Evolutionary conservation across 208 protist genomes (phyloP), one percentile per base, ranked within the genome.

Genomic region (Trypanosoma rangeli): DNA sequence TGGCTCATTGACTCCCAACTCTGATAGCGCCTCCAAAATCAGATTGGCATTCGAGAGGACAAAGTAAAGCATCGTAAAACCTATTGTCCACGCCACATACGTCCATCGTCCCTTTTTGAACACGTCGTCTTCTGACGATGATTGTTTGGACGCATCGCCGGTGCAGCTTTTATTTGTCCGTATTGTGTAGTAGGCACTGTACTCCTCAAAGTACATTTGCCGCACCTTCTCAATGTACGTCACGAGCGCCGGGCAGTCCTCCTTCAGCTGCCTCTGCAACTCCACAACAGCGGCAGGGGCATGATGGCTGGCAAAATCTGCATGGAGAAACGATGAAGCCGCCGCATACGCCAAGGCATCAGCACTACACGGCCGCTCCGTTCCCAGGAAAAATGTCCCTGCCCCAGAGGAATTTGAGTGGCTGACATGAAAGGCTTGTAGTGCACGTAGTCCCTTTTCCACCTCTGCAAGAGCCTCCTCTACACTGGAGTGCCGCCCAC

Each of bases 291-390:
- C 55, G 1, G 24, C 20, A 20, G 71, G 65, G 12, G 70, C 79
- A 28, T 73, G 57, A 37, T 62, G 44, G 37, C 39, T 57, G n/a
- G 64, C 76, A 24, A 89, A 77, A 72, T 93, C 82, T 5, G 87
- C 84, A 70, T 96, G 91, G 18, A 94, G 52, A 42, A 93, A 91
- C 48, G 68, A 82, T 8, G 91, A 94, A 5, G 72, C 84, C 5
- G 80, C 86, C 12, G 86, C 87, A 71, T 90, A 96, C 26, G 75
- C 88, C 54, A 90, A 78, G 0, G 85, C 87, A 74, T 96, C 91
- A 1, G 74, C 76, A 44, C 78, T 65, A 53, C 80, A 86, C 4
- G 86, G 85, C 22, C 73, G 64, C 20, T 69, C 22, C 12, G 86
- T 93, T 52, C 88, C 91, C 16, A 87, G 52, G 48, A 96, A 80